Evolutionary conservation across 176 grass and related monocot species (phyloP), one percentile per base, ranked within the genome.

Genomic region (Eragrostis curvula): DNA sequence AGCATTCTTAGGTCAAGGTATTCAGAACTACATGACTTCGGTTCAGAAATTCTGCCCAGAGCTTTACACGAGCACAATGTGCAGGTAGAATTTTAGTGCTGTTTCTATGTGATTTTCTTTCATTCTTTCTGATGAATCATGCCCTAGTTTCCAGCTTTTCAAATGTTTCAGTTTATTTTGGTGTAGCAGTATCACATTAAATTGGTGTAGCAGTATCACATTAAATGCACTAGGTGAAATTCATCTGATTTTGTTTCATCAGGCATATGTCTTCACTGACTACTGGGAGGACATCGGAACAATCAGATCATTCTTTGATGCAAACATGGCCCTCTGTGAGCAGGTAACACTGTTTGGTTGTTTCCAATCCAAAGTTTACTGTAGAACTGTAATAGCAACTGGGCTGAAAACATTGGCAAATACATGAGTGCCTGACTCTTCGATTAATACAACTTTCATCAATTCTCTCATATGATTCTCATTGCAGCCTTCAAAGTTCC

Each of bases 221-320:
- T 50, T 28, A 80, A 80, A 62, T 84, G 70, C 57, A 88, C 23
- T 82, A 98, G 91, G 90, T 93, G 52, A n/a, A 44, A 17, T 62
- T 8, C 45, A 29, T 43, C 32, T 46, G 20, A 25, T 28, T 55
- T 24, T 53, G 28, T 58, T 89, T 9, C 85, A 43, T 27, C 75
- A 97, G 94, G 89, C 88, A 28, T 93, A 84, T 67, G 50, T 97
- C 42, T 97, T 97, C 63, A 83, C 81, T 30, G 88, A 69, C 24
- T 97, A 97, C 46, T 97, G 94, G 90, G 94, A 97, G 49, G 94
- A 97, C 21, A 91, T 97, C 61, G 94, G 94, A 69, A 97, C 88
- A 63, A 87, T 97, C 70, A 93, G 48, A 73, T 93, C 94, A 57
- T 97, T 97, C 82, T 97, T 93, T 5, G 63, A 97, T 44, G 90